phyloP scores from a whole-genome alignment of 2,329 filamentous ascomycete genomes.

The Nemania diffusa region DNA sequence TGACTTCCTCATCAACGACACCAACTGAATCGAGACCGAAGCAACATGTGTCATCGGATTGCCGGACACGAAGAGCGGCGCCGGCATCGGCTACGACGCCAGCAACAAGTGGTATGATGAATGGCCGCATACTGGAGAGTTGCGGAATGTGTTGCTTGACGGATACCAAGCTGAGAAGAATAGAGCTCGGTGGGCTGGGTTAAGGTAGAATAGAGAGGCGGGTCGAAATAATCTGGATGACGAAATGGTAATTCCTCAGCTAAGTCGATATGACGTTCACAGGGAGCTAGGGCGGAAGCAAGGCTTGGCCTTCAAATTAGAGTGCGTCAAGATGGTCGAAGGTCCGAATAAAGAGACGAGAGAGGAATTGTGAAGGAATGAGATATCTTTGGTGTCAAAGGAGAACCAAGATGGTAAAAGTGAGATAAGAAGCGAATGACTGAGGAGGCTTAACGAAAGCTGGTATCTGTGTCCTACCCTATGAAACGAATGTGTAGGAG shows the following conservation, averaged over 20 bases:
- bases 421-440: not conserved
- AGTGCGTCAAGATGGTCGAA: constrained; percentile 8
- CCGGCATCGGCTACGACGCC: constrained; percentile 24
- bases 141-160: constrained; percentile 6
- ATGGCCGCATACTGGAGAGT: constrained; percentile 38
- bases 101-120: constrained; percentile 36
- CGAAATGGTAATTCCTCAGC: constrained; percentile 23
- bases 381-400: constrained; percentile 17
- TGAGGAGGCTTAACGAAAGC: constrained; percentile 12
- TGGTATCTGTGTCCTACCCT: constrained; percentile 13
- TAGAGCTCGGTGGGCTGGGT: constrained; percentile 1
- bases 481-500: constrained; percentile 12
- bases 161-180: constrained; percentile 25
- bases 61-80: constrained; percentile 34
- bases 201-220: constrained; percentile 13
- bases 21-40: constrained; percentile 46
- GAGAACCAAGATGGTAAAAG: constrained; percentile 18
- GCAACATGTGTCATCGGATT: constrained; percentile 40
- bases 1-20: constrained; percentile 39
- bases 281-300: constrained; percentile 12
- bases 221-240: constrained; percentile 11
- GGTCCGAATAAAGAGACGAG: not conserved
- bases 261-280: constrained; percentile 34
- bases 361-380: constrained; percentile 19
- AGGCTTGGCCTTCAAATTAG: constrained; percentile 3